Conservation (phyloP, 768 basidiomycete genomes). For the Psilocybe azurescens region DNA sequence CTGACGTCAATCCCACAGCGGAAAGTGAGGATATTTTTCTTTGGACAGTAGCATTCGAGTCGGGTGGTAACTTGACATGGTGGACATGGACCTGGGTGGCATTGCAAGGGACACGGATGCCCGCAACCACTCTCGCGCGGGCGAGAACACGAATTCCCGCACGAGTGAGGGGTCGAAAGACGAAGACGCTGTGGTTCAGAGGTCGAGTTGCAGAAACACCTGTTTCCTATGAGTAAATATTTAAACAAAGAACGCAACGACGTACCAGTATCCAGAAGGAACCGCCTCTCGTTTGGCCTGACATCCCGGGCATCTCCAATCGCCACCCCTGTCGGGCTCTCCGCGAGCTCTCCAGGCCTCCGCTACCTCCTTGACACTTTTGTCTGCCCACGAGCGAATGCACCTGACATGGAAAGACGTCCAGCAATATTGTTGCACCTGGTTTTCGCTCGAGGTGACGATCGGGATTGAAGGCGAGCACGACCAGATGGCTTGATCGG, state of each 20-base stretch:
- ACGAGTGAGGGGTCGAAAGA: constrained; percentile 78
- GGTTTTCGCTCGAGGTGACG: constrained; percentile 35
- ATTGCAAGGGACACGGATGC: constrained; percentile 84
- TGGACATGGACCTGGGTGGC: constrained; percentile 97
- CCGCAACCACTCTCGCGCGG: constrained; percentile 62
- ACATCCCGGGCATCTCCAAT: constrained; percentile 96
- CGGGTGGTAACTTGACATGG: constrained; percentile 85
- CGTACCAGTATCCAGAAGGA: constrained; percentile 71
- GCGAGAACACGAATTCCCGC: constrained; percentile 72
- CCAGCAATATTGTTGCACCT: constrained; percentile 76
- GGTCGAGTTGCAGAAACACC: constrained; percentile 85
- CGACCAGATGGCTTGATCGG: constrained; percentile 85
- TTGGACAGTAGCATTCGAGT: constrained; percentile 81
- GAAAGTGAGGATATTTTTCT: constrained; percentile 59
- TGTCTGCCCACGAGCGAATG: constrained; percentile 85
- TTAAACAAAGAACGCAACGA: constrained; percentile 13
- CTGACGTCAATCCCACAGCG: constrained; percentile 55
- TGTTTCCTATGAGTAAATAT: constrained; percentile 27
- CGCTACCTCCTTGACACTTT: constrained; percentile 73
- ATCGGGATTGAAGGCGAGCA: constrained; percentile 73
- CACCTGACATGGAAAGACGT: constrained; percentile 92
- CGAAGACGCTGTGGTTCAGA: constrained; percentile 76
- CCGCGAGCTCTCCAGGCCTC: constrained; percentile 79
- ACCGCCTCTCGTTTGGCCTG: constrained; percentile 75
- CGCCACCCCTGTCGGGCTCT: constrained; percentile 62